Percentiles rank a stretch among this genome's conserved stretches.
Evolutionary conservation across 495 filamentous ascomycete genomes (phyloP).

Genomic region (Hamigera avellanea): DNA sequence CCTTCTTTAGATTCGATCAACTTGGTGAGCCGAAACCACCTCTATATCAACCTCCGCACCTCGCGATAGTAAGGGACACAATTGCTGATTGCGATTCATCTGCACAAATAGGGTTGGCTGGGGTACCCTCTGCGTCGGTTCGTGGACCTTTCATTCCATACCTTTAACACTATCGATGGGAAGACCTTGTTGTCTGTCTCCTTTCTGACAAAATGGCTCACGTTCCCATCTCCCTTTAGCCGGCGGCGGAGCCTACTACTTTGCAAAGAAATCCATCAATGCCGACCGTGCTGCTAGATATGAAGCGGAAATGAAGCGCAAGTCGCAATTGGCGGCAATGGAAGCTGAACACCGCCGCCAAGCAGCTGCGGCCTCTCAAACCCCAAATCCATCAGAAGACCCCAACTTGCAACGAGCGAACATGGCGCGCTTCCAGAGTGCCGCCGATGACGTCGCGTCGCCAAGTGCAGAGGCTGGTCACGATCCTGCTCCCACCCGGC

Average conservation of each 20-base stretch:
- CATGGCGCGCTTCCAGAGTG: slow-evolving; percentile 22
- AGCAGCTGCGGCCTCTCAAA: slow-evolving; percentile 5
- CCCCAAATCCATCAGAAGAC: slow-evolving; percentile 13
- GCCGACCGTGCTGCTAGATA: slow-evolving; percentile 66
- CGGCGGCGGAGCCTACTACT: slow-evolving; percentile 89
- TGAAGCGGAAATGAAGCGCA: slow-evolving; percentile 52
- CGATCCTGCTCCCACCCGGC: slow-evolving; percentile 80
- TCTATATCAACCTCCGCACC: not conserved
- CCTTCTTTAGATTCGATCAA: slow-evolving; percentile 35
- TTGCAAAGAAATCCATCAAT: slow-evolving; percentile 90
- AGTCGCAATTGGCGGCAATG: slow-evolving; percentile 47
- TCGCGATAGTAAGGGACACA: not conserved
- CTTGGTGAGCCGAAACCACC: slow-evolving; percentile 29
- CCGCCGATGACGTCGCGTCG: slow-evolving; percentile 48
- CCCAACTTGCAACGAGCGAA: slow-evolving; percentile 24
- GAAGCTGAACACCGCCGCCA: slow-evolving; percentile 40
- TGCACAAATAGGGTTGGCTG: slow-evolving; percentile 56
- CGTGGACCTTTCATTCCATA: slow-evolving; percentile 1
- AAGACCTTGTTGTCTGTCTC: too few relatives aligned
- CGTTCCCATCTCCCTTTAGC: slow-evolving; percentile 28
- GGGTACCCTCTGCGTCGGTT: slow-evolving; percentile 75
- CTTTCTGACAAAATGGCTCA: too few relatives aligned
- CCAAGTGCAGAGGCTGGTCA: slow-evolving; percentile 68
- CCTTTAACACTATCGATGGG: too few relatives aligned
- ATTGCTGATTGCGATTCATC: slow-evolving; percentile 1